Conservation (phyloP, 2,329 filamentous ascomycete species). For the Sporothrix luriei region DNA sequence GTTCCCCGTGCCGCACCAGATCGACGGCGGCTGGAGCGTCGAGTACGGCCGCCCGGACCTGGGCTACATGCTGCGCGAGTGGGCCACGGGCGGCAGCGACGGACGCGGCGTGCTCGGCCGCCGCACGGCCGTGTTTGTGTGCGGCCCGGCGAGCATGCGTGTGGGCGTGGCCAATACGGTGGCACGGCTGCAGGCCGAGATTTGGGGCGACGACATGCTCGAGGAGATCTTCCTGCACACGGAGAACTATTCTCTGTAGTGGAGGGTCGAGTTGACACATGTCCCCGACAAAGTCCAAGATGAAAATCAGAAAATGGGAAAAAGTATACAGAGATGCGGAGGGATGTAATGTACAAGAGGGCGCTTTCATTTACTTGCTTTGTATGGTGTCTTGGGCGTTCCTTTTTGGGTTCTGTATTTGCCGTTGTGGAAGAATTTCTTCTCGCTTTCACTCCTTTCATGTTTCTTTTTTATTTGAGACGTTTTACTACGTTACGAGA, state of each 20-base stretch:
- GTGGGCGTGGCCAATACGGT: constrained; percentile 86
- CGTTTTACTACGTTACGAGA: background rate
- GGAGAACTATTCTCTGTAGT: constrained; percentile 85
- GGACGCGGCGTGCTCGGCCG: constrained; percentile 72
- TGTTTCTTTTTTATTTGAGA: background rate
- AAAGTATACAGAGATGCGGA: background rate
- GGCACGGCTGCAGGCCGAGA: constrained; percentile 76
- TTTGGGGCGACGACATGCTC: constrained; percentile 74
- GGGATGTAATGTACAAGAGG: constrained; percentile 11
- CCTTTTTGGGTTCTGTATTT: background rate
- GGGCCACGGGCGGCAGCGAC: constrained; percentile 70
- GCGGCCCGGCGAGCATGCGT: constrained; percentile 83
- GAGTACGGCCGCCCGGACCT: constrained; percentile 91
- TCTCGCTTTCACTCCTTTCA: background rate
- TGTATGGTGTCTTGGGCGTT: background rate
- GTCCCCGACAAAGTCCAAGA: no score
- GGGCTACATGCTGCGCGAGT: constrained; percentile 80
- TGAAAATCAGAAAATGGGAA: background rate
- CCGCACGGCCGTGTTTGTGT: constrained; percentile 87
- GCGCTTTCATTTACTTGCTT: background rate
- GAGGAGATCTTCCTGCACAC: constrained; percentile 95
- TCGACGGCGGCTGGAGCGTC: constrained; percentile 81
- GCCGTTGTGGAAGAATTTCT: background rate
- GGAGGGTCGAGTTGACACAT: background rate
- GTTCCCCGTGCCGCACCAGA: constrained; percentile 69